Evolutionary conservation across 805 yeast genomes (phyloP).

Genomic region (Suhomyces emberorum): DNA sequence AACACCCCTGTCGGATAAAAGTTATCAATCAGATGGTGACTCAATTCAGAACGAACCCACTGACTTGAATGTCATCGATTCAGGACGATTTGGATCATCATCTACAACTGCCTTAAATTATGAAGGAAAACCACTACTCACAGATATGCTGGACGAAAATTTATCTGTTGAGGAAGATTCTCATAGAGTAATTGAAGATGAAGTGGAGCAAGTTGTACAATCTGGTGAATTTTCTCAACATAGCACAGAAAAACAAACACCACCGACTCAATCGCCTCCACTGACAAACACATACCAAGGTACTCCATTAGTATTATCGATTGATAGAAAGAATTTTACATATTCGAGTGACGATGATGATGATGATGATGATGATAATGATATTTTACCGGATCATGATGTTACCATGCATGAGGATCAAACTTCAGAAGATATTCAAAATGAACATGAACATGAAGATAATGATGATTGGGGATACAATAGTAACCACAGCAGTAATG

Average conservation of each 20-base stretch:
- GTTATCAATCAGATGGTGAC: conserved; percentile 38
- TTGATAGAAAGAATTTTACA: conserved; percentile 16
- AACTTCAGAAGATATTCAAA: background rate
- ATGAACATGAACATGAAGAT: conserved; percentile 8
- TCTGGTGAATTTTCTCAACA: background rate
- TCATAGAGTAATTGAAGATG: background rate
- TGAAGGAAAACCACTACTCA: background rate
- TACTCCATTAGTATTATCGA: conserved; percentile 23
- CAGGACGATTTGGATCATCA: background rate
- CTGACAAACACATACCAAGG: too few relatives aligned
- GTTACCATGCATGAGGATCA: background rate
- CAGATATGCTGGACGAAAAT: conserved; percentile 1
- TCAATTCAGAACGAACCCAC: conserved; percentile 39
- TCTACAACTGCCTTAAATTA: background rate
- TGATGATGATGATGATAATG: conserved; percentile 10
- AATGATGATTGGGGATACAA: conserved; percentile 28
- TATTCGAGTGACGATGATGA: conserved; percentile 10
- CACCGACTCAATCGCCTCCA: background rate
- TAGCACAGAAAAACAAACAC: background rate
- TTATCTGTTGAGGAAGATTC: conserved; percentile 1
- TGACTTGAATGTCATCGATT: conserved; percentile 19
- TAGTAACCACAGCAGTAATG: conserved; percentile 16
- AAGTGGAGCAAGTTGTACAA: background rate
- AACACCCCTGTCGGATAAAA: conserved; percentile 34
- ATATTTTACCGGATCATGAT: background rate